phyloP scores from a whole-genome alignment of 1,284 basidiomycete genomes.

The Rhodotorula sp. region DNA sequence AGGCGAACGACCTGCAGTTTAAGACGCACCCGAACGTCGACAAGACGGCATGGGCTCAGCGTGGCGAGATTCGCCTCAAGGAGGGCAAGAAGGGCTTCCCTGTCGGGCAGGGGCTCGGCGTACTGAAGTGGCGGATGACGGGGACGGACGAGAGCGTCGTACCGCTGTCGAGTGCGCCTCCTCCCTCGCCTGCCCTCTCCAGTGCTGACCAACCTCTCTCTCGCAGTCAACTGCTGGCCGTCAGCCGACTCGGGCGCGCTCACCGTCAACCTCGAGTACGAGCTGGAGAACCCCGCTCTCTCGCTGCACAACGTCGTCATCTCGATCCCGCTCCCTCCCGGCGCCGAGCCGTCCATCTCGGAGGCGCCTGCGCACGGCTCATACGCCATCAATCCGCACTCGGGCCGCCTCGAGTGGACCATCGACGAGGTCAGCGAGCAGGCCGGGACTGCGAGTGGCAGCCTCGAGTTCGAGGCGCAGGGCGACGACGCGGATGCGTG shows the following conservation, averaged over 20 bases:
- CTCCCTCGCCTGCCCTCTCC: neutral
- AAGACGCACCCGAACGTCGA: constrained; percentile 95
- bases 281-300: constrained; percentile 68
- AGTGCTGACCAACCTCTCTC: neutral
- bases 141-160: constrained; percentile 89
- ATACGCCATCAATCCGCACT: constrained; percentile 74
- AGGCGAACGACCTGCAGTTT: constrained; percentile 77
- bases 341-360: constrained; percentile 78
- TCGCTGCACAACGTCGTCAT: constrained; percentile 82
- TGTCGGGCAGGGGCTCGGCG: constrained; percentile 77
- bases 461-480: constrained; percentile 81
- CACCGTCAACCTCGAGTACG: constrained; percentile 95
- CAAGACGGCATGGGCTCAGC: constrained; percentile 72
- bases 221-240: constrained; percentile 91
- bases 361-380: constrained; percentile 66
- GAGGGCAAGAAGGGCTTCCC: constrained; percentile 83
- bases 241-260: constrained; percentile 84
- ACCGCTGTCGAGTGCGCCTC: constrained; percentile 79
- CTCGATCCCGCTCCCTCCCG: constrained; percentile 85
- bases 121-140: constrained; percentile 89
- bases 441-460: constrained; percentile 65
- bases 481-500: constrained; percentile 81
- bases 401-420: constrained; percentile 81
- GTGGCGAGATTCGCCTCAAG: constrained; percentile 77
- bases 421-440: constrained; percentile 60